A percentile compares a stretch with the other conserved stretches of the same genome.
Evolutionary conservation across 2,329 filamentous ascomycete genomes (phyloP).

Genomic region (Verticillium nubilum): DNA sequence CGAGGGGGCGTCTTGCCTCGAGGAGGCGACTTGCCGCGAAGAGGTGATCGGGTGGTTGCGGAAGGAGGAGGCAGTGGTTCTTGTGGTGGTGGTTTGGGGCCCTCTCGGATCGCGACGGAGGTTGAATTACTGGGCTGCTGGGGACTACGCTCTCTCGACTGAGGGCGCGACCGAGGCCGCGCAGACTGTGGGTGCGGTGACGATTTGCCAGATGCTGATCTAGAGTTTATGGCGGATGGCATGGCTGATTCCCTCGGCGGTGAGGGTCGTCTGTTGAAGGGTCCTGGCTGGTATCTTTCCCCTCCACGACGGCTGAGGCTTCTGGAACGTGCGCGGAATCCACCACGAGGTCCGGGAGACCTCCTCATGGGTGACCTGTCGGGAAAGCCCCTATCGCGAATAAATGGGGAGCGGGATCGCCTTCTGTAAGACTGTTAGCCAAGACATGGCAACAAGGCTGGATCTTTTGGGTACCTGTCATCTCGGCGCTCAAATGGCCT

Average conservation of each 20-base stretch:
- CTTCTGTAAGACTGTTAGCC: conserved; percentile 27
- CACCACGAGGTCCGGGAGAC: conserved; percentile 30
- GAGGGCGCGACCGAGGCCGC: conserved; percentile 40
- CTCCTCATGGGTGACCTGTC: conserved; percentile 30
- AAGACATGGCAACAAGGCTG: not conserved
- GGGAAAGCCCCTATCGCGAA: conserved; percentile 36
- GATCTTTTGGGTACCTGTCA: conserved; percentile 23
- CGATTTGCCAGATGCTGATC: conserved; percentile 43
- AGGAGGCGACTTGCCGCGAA: conserved; percentile 7
- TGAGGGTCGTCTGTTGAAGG: conserved; percentile 40
- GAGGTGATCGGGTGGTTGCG: conserved; percentile 19
- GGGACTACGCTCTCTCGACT: conserved; percentile 35
- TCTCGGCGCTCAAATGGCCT: conserved; percentile 33
- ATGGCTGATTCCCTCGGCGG: conserved; percentile 43
- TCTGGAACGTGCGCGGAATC: conserved; percentile 49
- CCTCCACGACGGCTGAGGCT: conserved; percentile 42
- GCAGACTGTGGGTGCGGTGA: conserved; percentile 45
- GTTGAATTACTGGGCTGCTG: conserved; percentile 11
- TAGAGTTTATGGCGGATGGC: conserved; percentile 45
- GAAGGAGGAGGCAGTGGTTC: conserved; percentile 13
- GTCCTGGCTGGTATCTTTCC: conserved; percentile 25
- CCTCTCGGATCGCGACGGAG: conserved; percentile 2
- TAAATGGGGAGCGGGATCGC: conserved; percentile 49
- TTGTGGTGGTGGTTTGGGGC: conserved; percentile 8
- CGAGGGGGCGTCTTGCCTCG: conserved; percentile 42